Conservation (phyloP, 164 flowering plant genomes). For the Umbilicus rupestris region DNA sequence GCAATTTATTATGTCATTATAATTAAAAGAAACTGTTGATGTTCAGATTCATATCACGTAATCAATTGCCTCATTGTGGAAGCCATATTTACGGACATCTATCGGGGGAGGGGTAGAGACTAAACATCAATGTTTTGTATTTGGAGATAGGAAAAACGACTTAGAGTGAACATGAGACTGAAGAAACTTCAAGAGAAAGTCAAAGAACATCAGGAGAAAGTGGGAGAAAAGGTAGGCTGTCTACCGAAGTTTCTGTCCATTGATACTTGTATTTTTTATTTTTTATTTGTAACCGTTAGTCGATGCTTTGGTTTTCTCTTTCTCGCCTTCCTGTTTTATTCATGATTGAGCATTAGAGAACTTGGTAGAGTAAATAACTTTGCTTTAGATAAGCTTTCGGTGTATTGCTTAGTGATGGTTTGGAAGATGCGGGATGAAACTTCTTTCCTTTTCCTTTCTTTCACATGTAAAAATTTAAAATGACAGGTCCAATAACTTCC, state of each 20-base stretch:
- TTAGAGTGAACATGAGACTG: slow-evolving; percentile 22
- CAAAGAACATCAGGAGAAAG: slow-evolving; percentile 21
- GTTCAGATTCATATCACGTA: not conserved
- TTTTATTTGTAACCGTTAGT: not conserved
- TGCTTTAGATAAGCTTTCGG: not conserved
- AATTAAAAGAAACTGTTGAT: too few relatives aligned
- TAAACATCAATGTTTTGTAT: not conserved
- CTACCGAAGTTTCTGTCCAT: not conserved
- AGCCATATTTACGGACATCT: not conserved
- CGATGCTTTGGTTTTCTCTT: not conserved
- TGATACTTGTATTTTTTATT: not conserved
- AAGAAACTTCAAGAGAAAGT: slow-evolving; percentile 19
- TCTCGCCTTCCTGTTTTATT: not conserved
- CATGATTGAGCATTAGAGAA: not conserved
- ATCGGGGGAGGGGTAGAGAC: too few relatives aligned
- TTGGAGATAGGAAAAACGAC: slow-evolving; percentile 17
- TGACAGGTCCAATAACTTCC: not conserved
- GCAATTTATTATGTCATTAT: too few relatives aligned
- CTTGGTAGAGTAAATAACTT: not conserved
- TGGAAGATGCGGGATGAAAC: not conserved
- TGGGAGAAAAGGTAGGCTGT: slow-evolving; percentile 15
- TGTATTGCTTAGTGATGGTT: not conserved
- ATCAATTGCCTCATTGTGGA: not conserved
- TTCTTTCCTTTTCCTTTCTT: not conserved
- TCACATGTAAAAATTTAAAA: not conserved